Percentiles rank a stretch among this genome's conserved stretches.
Conservation (phyloP, 164 flowering plant genomes). For the Vitis labrusca region DNA sequence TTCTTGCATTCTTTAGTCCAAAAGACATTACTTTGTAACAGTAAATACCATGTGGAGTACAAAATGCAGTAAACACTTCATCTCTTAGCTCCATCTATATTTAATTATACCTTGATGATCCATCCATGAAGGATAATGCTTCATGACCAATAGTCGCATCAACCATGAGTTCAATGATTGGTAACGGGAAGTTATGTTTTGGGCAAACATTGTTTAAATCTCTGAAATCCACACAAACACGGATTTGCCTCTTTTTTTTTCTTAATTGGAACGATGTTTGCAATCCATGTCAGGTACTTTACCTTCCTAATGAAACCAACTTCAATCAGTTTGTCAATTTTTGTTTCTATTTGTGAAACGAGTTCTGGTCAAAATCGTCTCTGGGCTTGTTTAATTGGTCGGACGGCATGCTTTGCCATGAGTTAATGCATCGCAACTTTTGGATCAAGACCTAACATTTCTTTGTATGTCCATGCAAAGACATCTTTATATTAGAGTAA, state of each 20-base stretch:
- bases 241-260: conserved; percentile 14
- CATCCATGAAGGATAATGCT: conserved; percentile 9
- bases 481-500: conserved; percentile 4
- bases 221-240: conserved; percentile 6
- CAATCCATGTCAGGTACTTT: conserved; percentile 5
- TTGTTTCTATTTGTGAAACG: too few species aligned
- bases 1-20: too few species aligned
- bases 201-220: conserved; percentile 15
- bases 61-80: not conserved
- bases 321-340: too few species aligned
- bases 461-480: conserved; percentile 17
- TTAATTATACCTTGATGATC: not conserved
- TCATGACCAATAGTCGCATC: conserved; percentile 8
- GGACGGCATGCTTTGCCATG: not conserved
- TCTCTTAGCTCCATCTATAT: not conserved
- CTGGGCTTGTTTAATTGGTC: not conserved
- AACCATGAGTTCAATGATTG: conserved; percentile 12
- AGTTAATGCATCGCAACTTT: conserved; percentile 9
- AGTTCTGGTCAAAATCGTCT: too few species aligned
- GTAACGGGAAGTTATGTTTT: conserved; percentile 12
- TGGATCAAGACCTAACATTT: conserved; percentile 13
- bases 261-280: conserved; percentile 6
- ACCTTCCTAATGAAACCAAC: conserved; percentile 15
- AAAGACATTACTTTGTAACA: too few species aligned
- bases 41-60: too few species aligned